Evolutionary conservation across 1,284 basidiomycete genomes (phyloP).

Genomic region (Butyriboletus appendiculatus): DNA sequence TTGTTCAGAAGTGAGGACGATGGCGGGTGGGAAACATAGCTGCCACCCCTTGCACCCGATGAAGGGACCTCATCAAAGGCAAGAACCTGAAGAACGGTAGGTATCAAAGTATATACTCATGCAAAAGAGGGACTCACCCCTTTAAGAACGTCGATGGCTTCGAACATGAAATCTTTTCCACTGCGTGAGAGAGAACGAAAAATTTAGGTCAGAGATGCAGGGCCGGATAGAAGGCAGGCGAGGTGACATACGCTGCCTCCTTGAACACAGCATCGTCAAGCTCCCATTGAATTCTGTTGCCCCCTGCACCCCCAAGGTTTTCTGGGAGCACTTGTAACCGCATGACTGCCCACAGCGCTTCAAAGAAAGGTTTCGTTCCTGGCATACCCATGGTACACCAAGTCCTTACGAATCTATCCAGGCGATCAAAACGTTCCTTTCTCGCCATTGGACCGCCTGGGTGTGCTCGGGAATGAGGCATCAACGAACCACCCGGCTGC

Average conservation of each 20-base stretch:
- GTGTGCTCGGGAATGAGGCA: slow-evolving; percentile 65
- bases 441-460: slow-evolving; percentile 59
- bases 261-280: slow-evolving; percentile 84
- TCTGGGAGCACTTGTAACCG: slow-evolving; percentile 72
- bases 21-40: slow-evolving; percentile 38
- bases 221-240: slow-evolving; percentile 10
- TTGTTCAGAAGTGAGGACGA: slow-evolving; percentile 51
- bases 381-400: slow-evolving; percentile 84
- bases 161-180: slow-evolving; percentile 82
- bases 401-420: slow-evolving; percentile 66
- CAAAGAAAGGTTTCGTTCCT: slow-evolving; percentile 78
- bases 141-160: slow-evolving; percentile 79
- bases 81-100: slow-evolving; percentile 47
- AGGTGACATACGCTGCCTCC: slow-evolving; percentile 72
- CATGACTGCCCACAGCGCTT: slow-evolving; percentile 74
- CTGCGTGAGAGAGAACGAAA: slow-evolving; percentile 40
- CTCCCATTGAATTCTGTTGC: slow-evolving; percentile 70
- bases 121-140: slow-evolving; percentile 53
- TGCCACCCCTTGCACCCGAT: slow-evolving; percentile 39
- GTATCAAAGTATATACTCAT: slow-evolving; percentile 14
- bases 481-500: slow-evolving; percentile 68
- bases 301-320: slow-evolving; percentile 70
- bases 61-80: slow-evolving; percentile 66
- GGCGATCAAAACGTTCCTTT: slow-evolving; percentile 72
- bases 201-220: slow-evolving; percentile 13